These are phyloP conservation scores for Paramicrosporidium saccamoebae DNA, from an alignment of 371 early-diverging fungal genomes.

Conservation along the genomic window DNA sequence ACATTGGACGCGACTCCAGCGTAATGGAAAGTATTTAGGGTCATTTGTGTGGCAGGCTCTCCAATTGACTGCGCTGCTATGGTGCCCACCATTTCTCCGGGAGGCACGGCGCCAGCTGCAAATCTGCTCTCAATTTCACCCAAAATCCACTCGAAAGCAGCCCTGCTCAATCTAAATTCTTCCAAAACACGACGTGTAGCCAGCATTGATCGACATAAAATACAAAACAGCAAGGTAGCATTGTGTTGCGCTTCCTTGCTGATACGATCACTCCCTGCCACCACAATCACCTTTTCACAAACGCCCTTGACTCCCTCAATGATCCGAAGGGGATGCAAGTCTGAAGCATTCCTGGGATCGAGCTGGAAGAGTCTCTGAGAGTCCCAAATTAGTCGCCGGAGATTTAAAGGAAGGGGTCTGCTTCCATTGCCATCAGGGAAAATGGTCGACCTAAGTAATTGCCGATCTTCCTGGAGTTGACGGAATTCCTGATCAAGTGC, in stretches of 20 bases:
- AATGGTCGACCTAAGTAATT: constrained; percentile 26
- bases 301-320: constrained; percentile 29
- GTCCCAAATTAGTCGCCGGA: constrained; percentile 57
- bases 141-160: constrained; percentile 78
- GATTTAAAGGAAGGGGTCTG: constrained; percentile 73
- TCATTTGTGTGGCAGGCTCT: constrained; percentile 99
- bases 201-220: constrained; percentile 44
- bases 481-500: constrained; percentile 44
- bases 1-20: constrained; percentile 96
- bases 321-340: constrained; percentile 53
- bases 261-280: constrained; percentile 54
- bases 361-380: constrained; percentile 60
- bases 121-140: constrained; percentile 73
- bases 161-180: constrained; percentile 45
- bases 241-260: constrained; percentile 57
- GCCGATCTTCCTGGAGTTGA: constrained; percentile 33
- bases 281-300: constrained; percentile 25
- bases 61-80: constrained; percentile 98
- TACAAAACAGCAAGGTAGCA: constrained; percentile 62
- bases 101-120: constrained; percentile 55
- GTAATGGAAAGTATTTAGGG: constrained; percentile 96
- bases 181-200: constrained; percentile 55
- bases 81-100: constrained; percentile 98
- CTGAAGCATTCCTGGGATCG: constrained; percentile 35
- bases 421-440: constrained; percentile 31